Percentiles rank a stretch among this genome's conserved stretches.
These are phyloP conservation scores for Symbiodinium pilosum DNA, from an alignment of 73 alveolate genomes.

Conservation along the genomic window DNA sequence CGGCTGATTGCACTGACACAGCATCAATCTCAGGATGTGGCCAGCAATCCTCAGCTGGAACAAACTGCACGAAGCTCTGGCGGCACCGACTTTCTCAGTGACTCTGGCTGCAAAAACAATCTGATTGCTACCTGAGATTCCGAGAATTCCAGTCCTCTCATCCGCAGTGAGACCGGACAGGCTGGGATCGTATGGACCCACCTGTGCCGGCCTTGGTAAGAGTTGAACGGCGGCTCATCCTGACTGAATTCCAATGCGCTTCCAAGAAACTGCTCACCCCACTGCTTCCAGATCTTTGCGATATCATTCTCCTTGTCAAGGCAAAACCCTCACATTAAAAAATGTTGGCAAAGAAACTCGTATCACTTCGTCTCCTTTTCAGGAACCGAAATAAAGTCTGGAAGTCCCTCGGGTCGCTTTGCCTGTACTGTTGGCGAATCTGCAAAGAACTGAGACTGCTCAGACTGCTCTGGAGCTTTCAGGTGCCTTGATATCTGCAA, in stretches of 20 bases:
- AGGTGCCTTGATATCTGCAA: constrained; percentile 6
- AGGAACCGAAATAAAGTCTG: constrained; percentile 51
- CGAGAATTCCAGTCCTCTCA: constrained; percentile 51
- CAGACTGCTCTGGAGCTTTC: neutral
- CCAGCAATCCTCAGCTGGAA: neutral
- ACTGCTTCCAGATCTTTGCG: constrained; percentile 47
- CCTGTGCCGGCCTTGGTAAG: constrained; percentile 31
- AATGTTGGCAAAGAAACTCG: neutral
- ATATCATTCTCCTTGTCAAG: neutral
- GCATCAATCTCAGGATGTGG: neutral
- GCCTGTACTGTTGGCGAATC: no score
- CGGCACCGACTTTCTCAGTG: neutral
- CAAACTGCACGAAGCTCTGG: neutral
- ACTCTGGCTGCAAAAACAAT: neutral
- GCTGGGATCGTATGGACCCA: constrained; percentile 77
- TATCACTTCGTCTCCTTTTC: constrained; percentile 25
- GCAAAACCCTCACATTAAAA: neutral
- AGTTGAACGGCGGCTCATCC: no score
- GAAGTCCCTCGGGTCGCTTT: constrained; percentile 76
- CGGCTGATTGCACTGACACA: no score
- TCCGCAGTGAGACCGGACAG: constrained; percentile 44
- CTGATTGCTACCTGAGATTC: constrained; percentile 17
- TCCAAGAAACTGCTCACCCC: constrained; percentile 77
- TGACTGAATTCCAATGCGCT: neutral
- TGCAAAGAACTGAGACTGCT: no score